phyloP scores from a whole-genome alignment of 2,329 filamentous ascomycete genomes.

The Cercospora janseana region DNA sequence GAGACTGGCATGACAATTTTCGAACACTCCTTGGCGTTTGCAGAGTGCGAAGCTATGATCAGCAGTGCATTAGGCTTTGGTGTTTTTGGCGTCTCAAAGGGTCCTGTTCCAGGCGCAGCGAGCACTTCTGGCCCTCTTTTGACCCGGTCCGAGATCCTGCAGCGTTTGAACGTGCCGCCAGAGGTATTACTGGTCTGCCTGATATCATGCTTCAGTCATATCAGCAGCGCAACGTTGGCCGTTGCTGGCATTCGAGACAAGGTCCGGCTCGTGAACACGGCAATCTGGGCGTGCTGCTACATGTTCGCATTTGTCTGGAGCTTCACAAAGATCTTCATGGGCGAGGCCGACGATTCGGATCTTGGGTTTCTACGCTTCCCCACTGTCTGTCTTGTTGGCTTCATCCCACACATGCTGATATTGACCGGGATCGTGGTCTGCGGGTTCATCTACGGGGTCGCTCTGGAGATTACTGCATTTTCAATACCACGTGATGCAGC shows the following conservation, averaged over 20 bases:
- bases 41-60: slow-evolving; percentile 87
- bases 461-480: slow-evolving; percentile 71
- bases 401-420: slow-evolving; percentile 90
- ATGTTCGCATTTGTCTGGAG: slow-evolving; percentile 83
- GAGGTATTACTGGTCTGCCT: slow-evolving; percentile 84
- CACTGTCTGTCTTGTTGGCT: slow-evolving; percentile 90
- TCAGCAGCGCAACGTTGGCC: slow-evolving; percentile 79
- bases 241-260: slow-evolving; percentile 75
- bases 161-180: slow-evolving; percentile 80
- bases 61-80: slow-evolving; percentile 75
- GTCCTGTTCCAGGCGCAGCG: slow-evolving; percentile 33
- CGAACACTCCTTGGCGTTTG: slow-evolving; percentile 92
- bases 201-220: slow-evolving; percentile 83
- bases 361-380: slow-evolving; percentile 79
- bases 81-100: slow-evolving; percentile 57
- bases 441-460: slow-evolving; percentile 71
- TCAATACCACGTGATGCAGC: slow-evolving; percentile 57
- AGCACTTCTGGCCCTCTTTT: slow-evolving; percentile 24
- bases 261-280: slow-evolving; percentile 81
- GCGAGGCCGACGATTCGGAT: slow-evolving; percentile 59
- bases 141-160: slow-evolving; percentile 57
- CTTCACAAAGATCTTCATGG: slow-evolving; percentile 49
- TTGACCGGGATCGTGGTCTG: slow-evolving; percentile 75
- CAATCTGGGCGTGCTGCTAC: slow-evolving; percentile 85
- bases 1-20: slow-evolving; percentile 97